Base-by-base conservation (phyloP, 495 filamentous ascomycete species). In the Trichoderma reesei region DNA sequence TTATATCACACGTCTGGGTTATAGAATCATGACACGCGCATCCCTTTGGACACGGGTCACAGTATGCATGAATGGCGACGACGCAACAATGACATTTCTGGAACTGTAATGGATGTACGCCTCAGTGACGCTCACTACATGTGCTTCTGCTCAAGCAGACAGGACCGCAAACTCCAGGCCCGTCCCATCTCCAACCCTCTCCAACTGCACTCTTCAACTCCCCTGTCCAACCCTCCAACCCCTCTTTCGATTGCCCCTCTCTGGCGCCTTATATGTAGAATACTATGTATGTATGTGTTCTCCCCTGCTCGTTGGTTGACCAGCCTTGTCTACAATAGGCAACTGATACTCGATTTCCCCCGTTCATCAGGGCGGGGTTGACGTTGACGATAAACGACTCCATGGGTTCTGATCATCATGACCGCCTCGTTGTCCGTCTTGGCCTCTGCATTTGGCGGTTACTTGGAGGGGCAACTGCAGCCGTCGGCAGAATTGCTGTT, bases 321-420 rank as follows among this genome's bases (percentile, higher is more conserved):
- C n/a, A 48, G 44, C 44, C 26, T 48, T 48, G 8, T 48, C 44
- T 48, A 48, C 44, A 48, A 48, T 48, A 48, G 44, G 44, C 44
- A 48, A 48, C 44, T 48, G 44, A 48, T 8, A 26, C 26, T 26
- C 26, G 26, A 26, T 18, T 48, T 20, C 44, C 18, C 14, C 44
- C 9, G 5, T 48, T 16, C 1, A 2, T 18, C 44, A 48, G 20
- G 44, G 44, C 44, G 44, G 44, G 44, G 38, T 16, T 48, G 16
- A 26, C 44, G 44, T 26, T 44, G n/a, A 44, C 41, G 4, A 44
- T 44, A n/a, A 26, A 26, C 6, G 11, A 11, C 38, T 39, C 11
- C 44, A 18, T 9, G 18, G n/a, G n/a, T 10, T 20, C 16, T 48
- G 7, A 48, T 48, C 44, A 48, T 48, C 44, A 48, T 48, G 6